Evolutionary conservation across 2,329 filamentous ascomycete genomes (phyloP), one percentile per base, ranked within the genome.

Genomic region (Trichoderma breve): DNA sequence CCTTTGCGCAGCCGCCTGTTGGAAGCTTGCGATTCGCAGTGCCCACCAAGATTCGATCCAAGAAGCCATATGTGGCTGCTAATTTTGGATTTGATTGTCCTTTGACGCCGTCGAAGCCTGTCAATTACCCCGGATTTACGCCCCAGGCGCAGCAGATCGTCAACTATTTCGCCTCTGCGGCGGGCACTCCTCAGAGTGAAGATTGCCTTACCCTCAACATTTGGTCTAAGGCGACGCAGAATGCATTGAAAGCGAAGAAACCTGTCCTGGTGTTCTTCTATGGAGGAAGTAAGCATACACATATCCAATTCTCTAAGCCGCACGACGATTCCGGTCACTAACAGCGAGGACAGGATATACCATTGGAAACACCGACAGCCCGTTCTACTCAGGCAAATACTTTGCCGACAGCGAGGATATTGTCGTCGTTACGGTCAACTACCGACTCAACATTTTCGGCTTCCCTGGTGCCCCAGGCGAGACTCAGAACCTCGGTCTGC

Each of bases 381-480:
- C 80, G 0, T 79, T 79, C 6, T 86, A 85, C 73, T 82, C 79
- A 39, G 85, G 84, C 30, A 81, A 82, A 43, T 79, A 81, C 73
- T 81, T 86, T 61, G 84, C 82, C 4, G 79, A 80, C 4, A 76
- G 81, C 0, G 77, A 86, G 65, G 84, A 86, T 51, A 78, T 85
- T 1, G 76, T 87, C 3, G 77, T 87, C 0, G 81, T 87, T 2
- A 83, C 83, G 0, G 77, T 86, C 70, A 86, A 86, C 79, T 87
- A 84, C 73, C 82, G 84, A 1, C 51, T 83, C 55, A 82, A 81
- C 71, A 79, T 84, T 72, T 83, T 84, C 55, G 82, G 83, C 34
- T 84, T 84, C 70, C 83, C 82, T 0, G 80, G 80, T 4, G 77
- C 76, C 0, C 76, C 79, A 0, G 76, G 73, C 0, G 72, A 72